These are phyloP conservation scores for Salix brachista DNA, from an alignment of 345 rosid species.

Conservation along the genomic window DNA sequence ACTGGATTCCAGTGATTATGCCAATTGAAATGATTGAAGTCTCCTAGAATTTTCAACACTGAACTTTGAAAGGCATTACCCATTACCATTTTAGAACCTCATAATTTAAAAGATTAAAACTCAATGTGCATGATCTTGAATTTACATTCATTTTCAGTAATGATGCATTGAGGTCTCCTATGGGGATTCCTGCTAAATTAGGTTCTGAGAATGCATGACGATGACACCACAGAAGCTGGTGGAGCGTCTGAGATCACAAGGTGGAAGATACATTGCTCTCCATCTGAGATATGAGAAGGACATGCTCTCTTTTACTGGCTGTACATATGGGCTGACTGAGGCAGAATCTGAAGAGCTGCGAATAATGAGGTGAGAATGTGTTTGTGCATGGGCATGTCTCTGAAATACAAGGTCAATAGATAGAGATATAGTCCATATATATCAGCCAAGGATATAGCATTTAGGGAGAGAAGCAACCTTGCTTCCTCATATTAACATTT, in stretches of 20 bases:
- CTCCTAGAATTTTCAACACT: neutral
- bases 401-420: neutral
- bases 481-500: no score
- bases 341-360: conserved; percentile 78
- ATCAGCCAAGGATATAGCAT: no score
- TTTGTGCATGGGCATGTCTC: neutral
- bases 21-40: neutral
- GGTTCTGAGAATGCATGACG: conserved; percentile 90
- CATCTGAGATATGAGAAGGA: conserved; percentile 95
- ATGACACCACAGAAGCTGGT: conserved; percentile 94
- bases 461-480: no score
- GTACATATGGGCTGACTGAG: conserved; percentile 75
- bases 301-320: conserved; percentile 94
- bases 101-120: conserved; percentile 9
- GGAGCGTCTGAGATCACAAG: conserved; percentile 70
- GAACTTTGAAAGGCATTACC: neutral
- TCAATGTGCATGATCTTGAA: conserved; percentile 7
- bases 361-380: conserved; percentile 57
- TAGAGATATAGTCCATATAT: neutral
- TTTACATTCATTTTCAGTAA: conserved; percentile 27
- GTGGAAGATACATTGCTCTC: conserved; percentile 81
- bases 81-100: neutral
- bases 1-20: neutral
- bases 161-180: conserved; percentile 81
- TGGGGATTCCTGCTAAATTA: conserved; percentile 87